Base-by-base conservation (phyloP, 352 stramenopile genomes). In the Hyaloperonospora arabidopsidis region DNA sequence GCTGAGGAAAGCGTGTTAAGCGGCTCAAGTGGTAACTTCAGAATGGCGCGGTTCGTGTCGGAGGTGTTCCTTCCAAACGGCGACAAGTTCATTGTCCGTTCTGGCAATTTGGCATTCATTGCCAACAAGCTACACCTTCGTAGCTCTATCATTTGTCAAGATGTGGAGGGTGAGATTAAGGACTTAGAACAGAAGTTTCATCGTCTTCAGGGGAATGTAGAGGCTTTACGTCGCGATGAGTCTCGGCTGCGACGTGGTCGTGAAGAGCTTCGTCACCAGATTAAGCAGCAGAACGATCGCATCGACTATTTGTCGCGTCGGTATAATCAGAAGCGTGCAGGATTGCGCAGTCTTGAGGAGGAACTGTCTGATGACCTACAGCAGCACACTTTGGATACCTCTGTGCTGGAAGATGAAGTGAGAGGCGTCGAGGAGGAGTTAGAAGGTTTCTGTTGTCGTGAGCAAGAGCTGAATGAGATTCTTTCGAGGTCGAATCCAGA, bases 81-180 rank as follows among this genome's bases (percentile, higher is more conserved):
- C 35, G 79, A 90, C 57, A 90, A 90, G 45, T 87, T 93, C 46
- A 55, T 88, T 40, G 80, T 89, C 36, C 80, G 83, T 1, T 67
- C 59, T 4, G 83, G 80, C 10, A 93, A 93, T 56, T 60, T 91
- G 59, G 73, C 80, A 17, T 93, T 84, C 55, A 89, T 93, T 61
- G 74, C 77, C 2, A 84, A 90, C 56, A 89, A 89, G 49, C 69
- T 72, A 10, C 65, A 63, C 52, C 64, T 59, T 2, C 74, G 75
- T 13, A 87, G 79, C 25, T 76, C 74, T 11, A 82, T 90, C 49
- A 86, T 93, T 53, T 84, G 72, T 43, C 76, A 84, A 29, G 80
- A 93, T 54, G 66, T 86, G 8, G 74, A 87, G 45, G 74, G 61
- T 10, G 78, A 87, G 14, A 70, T 86, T 7, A 53, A 35, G n/a